A percentile compares a stretch with the other conserved stretches of the same genome.
Conservation (phyloP, 2,329 filamentous ascomycete species). For the Pseudogymnoascus sp. region DNA sequence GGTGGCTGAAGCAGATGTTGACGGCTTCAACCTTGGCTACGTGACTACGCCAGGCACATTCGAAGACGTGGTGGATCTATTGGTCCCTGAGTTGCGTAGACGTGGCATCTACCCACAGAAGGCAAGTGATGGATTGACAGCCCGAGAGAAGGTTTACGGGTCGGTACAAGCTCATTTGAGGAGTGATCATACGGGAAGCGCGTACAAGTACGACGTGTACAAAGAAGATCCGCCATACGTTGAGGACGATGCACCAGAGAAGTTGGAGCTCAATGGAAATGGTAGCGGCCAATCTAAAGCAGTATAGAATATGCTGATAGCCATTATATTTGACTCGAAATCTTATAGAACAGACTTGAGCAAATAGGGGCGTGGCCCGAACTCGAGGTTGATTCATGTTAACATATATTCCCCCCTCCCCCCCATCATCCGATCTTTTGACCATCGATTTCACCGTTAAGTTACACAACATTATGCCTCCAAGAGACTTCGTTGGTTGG, state of each 20-base stretch:
- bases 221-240: conserved; percentile 40
- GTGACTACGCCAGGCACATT: conserved; percentile 59
- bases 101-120: conserved; percentile 41
- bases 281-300: neutral
- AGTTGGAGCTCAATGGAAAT: neutral
- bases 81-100: conserved; percentile 55
- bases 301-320: neutral
- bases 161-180: conserved; percentile 48
- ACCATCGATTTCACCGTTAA: too few relatives aligned
- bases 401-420: too few relatives aligned
- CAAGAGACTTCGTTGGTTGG: too few relatives aligned
- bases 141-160: conserved; percentile 55
- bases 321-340: neutral
- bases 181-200: conserved; percentile 49
- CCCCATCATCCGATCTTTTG: too few relatives aligned
- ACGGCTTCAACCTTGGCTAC: conserved; percentile 68
- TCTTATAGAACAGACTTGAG: neutral
- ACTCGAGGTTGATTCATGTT: neutral
- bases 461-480: too few relatives aligned
- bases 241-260: conserved; percentile 32
- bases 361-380: neutral
- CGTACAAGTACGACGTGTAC: conserved; percentile 56
- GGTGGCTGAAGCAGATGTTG: conserved; percentile 61
- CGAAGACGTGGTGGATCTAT: conserved; percentile 56
- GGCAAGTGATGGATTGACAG: conserved; percentile 36